Percentiles rank a stretch among this genome's conserved stretches.
Evolutionary conservation across 164 flowering plant species (phyloP).

Genomic region (Berberis vulgaris): DNA sequence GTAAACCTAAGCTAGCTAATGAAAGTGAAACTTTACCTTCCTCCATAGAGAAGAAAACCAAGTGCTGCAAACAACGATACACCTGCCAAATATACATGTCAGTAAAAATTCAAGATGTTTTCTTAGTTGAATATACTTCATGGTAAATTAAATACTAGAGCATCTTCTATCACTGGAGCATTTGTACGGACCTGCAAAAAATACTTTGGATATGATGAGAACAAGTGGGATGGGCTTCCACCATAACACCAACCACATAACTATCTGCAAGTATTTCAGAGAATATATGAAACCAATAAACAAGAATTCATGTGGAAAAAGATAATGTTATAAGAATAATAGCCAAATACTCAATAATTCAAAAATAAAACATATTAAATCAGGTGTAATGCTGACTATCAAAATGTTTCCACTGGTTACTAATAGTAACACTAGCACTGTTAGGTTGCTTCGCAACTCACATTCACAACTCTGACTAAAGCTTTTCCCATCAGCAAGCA

Average conservation of each 20-base stretch:
- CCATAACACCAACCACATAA: slow-evolving; percentile 79
- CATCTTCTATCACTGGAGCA: neutral
- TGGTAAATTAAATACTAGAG: neutral
- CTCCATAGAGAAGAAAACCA: slow-evolving; percentile 93
- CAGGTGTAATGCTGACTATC: no score
- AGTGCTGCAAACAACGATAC: slow-evolving; percentile 90
- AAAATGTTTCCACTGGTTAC: no score
- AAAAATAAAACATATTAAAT: no score
- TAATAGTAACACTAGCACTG: no score
- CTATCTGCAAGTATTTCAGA: slow-evolving; percentile 46
- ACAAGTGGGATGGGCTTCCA: slow-evolving; percentile 62
- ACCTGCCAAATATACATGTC: slow-evolving; percentile 35
- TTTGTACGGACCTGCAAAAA: slow-evolving; percentile 64
- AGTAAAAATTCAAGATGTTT: neutral
- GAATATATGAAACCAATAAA: neutral
- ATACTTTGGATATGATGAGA: slow-evolving; percentile 65
- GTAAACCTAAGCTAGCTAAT: neutral
- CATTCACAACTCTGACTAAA: no score
- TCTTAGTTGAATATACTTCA: neutral
- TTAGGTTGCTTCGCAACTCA: no score
- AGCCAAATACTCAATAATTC: no score
- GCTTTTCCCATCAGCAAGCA: no score
- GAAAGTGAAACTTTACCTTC: slow-evolving; percentile 44
- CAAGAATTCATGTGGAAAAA: no score
- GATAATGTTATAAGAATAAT: no score